Conservation (phyloP, 495 filamentous ascomycete species). For the Hyaloscypha variabilis region DNA sequence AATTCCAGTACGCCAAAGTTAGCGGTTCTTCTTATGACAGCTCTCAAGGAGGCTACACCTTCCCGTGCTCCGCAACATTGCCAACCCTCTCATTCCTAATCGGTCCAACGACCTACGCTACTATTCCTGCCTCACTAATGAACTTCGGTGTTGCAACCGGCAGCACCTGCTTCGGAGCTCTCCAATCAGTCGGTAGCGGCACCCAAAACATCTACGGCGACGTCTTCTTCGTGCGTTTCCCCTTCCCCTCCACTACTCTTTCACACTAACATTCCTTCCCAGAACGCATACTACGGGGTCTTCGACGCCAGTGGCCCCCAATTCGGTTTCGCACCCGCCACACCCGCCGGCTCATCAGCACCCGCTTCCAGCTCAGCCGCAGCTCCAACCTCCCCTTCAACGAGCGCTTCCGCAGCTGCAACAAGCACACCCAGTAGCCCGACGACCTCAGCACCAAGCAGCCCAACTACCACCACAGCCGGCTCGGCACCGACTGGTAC, state of each 20-base stretch:
- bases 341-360: slow-evolving; percentile 14
- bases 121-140: slow-evolving; percentile 57
- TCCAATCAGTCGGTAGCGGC: slow-evolving; percentile 64
- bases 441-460: not conserved
- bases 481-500: slow-evolving; percentile 14
- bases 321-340: slow-evolving; percentile 28
- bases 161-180: slow-evolving; percentile 62
- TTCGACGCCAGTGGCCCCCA: slow-evolving; percentile 57
- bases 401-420: not conserved
- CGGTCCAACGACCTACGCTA: slow-evolving; percentile 44
- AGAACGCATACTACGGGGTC: slow-evolving; percentile 79
- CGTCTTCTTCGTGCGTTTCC: slow-evolving; percentile 74
- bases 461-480: slow-evolving; percentile 7
- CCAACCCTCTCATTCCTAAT: slow-evolving; percentile 67
- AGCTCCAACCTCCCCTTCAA: slow-evolving; percentile 5
- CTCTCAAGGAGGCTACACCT: slow-evolving; percentile 62
- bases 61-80: slow-evolving; percentile 62
- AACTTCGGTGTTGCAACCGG: slow-evolving; percentile 52
- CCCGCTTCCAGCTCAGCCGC: not conserved
- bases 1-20: slow-evolving; percentile 68
- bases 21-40: slow-evolving; percentile 50
- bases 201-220: slow-evolving; percentile 76
- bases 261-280: too few relatives aligned
- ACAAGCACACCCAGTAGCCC: not conserved
- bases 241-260: too few relatives aligned